phyloP scores from a whole-genome alignment of 805 yeast genomes.

The Metschnikowia peoriensis region DNA sequence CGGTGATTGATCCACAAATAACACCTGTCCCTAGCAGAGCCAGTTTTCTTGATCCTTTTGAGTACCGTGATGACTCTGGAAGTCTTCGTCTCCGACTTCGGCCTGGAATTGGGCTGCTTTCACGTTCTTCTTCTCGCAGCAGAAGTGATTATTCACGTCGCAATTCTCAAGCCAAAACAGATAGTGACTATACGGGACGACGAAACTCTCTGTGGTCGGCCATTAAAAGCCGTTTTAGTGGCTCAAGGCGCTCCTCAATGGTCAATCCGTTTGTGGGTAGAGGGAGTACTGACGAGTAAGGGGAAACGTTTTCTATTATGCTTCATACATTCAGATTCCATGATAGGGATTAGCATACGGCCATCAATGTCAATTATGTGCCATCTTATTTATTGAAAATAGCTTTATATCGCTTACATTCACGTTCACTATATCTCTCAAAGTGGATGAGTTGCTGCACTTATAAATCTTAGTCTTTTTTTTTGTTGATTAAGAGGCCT shows the following conservation, averaged over 20 bases:
- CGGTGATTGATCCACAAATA: neutral
- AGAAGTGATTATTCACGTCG: neutral
- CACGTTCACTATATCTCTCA: too few relatives aligned
- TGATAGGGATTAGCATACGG: too few relatives aligned
- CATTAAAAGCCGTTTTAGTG: conserved; percentile 3
- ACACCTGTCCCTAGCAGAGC: conserved; percentile 1
- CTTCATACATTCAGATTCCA: too few relatives aligned
- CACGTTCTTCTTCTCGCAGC: neutral
- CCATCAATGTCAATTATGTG: too few relatives aligned
- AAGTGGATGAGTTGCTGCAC: too few relatives aligned
- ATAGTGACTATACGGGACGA: neutral
- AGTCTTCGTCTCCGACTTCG: conserved; percentile 2
- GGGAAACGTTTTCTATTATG: neutral
- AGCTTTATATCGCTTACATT: too few relatives aligned
- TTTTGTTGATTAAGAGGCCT: too few relatives aligned
- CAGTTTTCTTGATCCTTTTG: conserved; percentile 12
- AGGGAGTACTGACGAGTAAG: neutral
- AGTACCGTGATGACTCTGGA: conserved; percentile 4
- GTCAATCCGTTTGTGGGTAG: neutral
- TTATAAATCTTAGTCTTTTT: too few relatives aligned
- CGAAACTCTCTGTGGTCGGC: conserved; percentile 8
- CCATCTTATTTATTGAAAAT: too few relatives aligned
- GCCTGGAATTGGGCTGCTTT: neutral
- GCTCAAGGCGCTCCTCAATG: neutral
- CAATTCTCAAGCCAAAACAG: neutral